phyloP scores from a whole-genome alignment of 2,329 filamentous ascomycete genomes.

The Colletotrichum costaricense region DNA sequence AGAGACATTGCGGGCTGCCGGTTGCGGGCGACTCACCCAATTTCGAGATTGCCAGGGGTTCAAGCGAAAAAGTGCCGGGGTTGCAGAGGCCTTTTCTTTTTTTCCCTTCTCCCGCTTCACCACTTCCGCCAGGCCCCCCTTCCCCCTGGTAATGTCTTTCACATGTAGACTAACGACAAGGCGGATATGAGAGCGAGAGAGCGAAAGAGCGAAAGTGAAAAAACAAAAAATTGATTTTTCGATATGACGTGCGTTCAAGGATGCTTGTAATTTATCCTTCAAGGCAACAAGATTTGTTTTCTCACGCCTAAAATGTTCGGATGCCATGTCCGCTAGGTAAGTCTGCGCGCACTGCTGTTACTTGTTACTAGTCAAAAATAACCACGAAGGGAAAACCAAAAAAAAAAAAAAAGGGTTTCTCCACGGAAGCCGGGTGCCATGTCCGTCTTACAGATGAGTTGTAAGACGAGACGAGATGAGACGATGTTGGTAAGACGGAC shows the following conservation, averaged over 20 bases:
- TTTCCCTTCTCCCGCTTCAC: not conserved
- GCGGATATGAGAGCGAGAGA: not conserved
- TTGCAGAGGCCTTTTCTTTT: not conserved
- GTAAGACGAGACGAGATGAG: no score
- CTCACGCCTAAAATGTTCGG: not conserved
- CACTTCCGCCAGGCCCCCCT: not conserved
- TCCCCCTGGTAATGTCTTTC: not conserved
- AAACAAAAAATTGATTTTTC: not conserved
- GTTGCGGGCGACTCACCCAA: not conserved
- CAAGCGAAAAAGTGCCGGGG: not conserved
- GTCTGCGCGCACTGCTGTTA: not conserved
- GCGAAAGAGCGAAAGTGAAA: not conserved
- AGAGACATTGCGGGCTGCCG: not conserved
- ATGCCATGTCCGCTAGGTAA: not conserved
- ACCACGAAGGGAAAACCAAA: not conserved
- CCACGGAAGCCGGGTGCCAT: not conserved
- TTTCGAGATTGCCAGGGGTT: not conserved
- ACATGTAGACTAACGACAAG: not conserved
- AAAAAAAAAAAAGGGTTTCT: not conserved
- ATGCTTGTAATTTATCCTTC: not conserved
- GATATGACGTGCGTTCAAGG: not conserved
- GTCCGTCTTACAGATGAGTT: not conserved
- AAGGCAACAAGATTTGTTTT: constrained; percentile 1
- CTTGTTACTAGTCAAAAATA: no score
- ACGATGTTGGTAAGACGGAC: not conserved